Conservation (phyloP, 2,329 filamentous ascomycete genomes). For the Fusarium pseudograminearum region DNA sequence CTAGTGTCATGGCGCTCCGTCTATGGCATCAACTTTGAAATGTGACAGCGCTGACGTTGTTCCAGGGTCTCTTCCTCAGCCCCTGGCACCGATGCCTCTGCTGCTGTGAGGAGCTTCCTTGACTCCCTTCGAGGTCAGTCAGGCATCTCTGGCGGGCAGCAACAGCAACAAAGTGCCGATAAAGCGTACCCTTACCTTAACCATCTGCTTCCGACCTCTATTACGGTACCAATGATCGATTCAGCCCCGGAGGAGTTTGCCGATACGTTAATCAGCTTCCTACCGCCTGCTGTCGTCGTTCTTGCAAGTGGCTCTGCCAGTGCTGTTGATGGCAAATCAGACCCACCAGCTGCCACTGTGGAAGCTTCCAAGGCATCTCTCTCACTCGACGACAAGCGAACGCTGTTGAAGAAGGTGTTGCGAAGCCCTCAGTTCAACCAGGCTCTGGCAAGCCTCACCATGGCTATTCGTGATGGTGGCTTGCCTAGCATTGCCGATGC, state of each 20-base stretch:
- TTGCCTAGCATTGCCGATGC: slow-evolving; percentile 91
- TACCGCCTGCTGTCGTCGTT: slow-evolving; percentile 83
- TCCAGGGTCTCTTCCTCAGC: slow-evolving; percentile 69
- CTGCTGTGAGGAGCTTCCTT: slow-evolving; percentile 88
- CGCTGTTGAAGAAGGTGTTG: slow-evolving; percentile 82
- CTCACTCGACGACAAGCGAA: slow-evolving; percentile 80
- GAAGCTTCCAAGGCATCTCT: slow-evolving; percentile 80
- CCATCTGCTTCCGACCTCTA: slow-evolving; percentile 83
- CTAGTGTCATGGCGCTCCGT: slow-evolving; percentile 45
- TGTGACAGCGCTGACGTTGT: slow-evolving; percentile 59
- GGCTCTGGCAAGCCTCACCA: slow-evolving; percentile 84
- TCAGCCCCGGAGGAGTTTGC: slow-evolving; percentile 72
- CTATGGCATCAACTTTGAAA: slow-evolving; percentile 35
- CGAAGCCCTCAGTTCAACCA: slow-evolving; percentile 92
- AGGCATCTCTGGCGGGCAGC: slow-evolving; percentile 53
- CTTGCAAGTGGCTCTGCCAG: slow-evolving; percentile 75
- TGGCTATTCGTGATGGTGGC: slow-evolving; percentile 90
- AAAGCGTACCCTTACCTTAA: slow-evolving; percentile 84
- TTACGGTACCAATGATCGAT: slow-evolving; percentile 82
- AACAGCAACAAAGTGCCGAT: slow-evolving; percentile 54
- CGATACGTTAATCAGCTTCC: slow-evolving; percentile 79
- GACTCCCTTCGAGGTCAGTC: slow-evolving; percentile 77
- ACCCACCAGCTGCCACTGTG: slow-evolving; percentile 76
- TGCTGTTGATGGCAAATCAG: slow-evolving; percentile 67
- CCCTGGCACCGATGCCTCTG: slow-evolving; percentile 79